Evolutionary conservation across 208 protist genomes (phyloP).

Genomic region (Leptomonas seymouri): DNA sequence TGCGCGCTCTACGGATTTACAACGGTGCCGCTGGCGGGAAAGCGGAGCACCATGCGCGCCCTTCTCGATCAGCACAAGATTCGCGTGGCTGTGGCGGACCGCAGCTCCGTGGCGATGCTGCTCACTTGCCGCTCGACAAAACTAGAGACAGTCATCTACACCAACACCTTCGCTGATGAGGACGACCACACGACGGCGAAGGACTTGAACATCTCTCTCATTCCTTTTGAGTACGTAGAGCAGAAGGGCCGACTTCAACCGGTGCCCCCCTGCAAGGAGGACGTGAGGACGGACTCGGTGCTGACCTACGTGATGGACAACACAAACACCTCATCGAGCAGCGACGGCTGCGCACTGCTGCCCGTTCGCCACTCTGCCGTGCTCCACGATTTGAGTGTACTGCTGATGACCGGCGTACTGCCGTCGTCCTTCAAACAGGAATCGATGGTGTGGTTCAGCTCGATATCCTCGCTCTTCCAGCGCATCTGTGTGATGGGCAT

Average conservation of each 20-base stretch:
- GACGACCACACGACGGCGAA: conserved; percentile 63
- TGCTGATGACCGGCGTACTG: conserved; percentile 65
- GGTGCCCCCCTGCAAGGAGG: conserved; percentile 23
- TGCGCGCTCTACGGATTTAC: conserved; percentile 73
- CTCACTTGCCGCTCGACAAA: conserved; percentile 78
- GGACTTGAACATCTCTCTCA: conserved; percentile 80
- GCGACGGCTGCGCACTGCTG: conserved; percentile 34
- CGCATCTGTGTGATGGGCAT: conserved; percentile 76
- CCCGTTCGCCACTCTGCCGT: conserved; percentile 72
- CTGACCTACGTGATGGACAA: conserved; percentile 78
- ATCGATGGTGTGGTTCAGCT: conserved; percentile 76
- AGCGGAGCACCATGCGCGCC: conserved; percentile 49
- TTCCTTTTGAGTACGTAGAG: conserved; percentile 69
- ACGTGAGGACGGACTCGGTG: conserved; percentile 39
- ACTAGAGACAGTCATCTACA: conserved; percentile 76
- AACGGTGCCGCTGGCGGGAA: conserved; percentile 73
- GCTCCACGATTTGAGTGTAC: conserved; percentile 62
- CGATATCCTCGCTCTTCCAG: conserved; percentile 75
- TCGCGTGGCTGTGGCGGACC: conserved; percentile 67
- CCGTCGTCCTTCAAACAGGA: conserved; percentile 61
- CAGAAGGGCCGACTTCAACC: conserved; percentile 51
- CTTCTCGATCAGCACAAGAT: conserved; percentile 79
- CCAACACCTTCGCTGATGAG: conserved; percentile 59
- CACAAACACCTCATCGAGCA: conserved; percentile 32
- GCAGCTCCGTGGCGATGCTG: conserved; percentile 58